Base-by-base conservation (phyloP, 768 basidiomycete genomes). In the Rhodocollybia butyracea region DNA sequence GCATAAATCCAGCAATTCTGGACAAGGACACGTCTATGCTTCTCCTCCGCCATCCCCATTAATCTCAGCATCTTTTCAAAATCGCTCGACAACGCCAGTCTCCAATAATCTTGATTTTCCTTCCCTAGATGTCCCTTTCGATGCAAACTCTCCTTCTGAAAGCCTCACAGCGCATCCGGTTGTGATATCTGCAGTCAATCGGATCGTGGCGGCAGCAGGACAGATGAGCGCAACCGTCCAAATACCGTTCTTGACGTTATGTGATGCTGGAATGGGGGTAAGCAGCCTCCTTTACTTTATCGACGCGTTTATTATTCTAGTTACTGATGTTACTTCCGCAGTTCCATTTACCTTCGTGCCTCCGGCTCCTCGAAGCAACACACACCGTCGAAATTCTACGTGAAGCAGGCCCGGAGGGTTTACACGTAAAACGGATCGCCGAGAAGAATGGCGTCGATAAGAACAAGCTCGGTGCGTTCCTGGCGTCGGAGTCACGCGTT, bases 281-380 rank as follows among this genome's bases (percentile, higher is more conserved):
- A 57, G 85, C 73, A 11, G 17, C 46, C 30, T 22, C 48, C 46
- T 56, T 22, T 41, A 24, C 7, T 55, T 46, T 2, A 46, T 46
- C 56, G 11, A 54, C 27, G 53, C 59, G 43, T 19, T 13, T n/a
- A 31, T 30, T 46, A 19, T 42, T 38, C 39, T 26, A 21, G 43
- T 22, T 42, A 19, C n/a, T 54, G 32, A 34, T 22, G 36, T 13
- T n/a, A 39, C n/a, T 51, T 36, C 30, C 51, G n/a, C 55, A 89
- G 86, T 89, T 89, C 61, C 85, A 88, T 63, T 73, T 91, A 17
- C 86, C 89, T 0, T 82, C 86, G 3, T 89, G 87, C 63, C 73
- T 91, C 68, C 82, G 88, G 19, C 75, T 91, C 30, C 66, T 91
- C 15, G 88, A 91, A 65, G 84, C 85, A 3, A 79, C 87, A 1